Conservation (phyloP, 2,329 filamentous ascomycete species). For the Sporothrix protearum region DNA sequence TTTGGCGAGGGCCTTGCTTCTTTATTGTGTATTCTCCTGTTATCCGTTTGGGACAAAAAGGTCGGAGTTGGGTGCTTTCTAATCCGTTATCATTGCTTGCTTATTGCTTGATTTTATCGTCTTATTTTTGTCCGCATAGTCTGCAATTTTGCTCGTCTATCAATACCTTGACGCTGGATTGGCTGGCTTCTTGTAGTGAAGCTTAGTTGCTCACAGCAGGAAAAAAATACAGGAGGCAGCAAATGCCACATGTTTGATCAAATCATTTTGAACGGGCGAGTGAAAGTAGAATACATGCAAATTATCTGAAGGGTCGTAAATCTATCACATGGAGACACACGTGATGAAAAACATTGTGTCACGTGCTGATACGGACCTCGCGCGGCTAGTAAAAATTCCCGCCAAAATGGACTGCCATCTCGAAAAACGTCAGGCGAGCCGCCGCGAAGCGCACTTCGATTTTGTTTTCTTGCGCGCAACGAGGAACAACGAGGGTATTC, state of each 20-base stretch:
- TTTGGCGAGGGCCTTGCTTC: constrained; percentile 14
- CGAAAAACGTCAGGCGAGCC: constrained; percentile 1
- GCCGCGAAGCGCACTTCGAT: neutral
- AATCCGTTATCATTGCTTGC: neutral
- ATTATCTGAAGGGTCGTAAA: no score
- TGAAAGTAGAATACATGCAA: no score
- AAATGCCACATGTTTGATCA: neutral
- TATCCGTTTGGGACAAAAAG: constrained; percentile 12
- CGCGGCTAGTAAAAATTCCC: neutral
- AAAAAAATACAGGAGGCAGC: neutral
- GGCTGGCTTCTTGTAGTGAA: neutral
- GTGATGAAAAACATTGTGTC: neutral
- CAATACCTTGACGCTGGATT: neutral
- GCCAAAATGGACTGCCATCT: constrained; percentile 6
- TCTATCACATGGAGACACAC: no score
- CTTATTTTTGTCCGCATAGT: constrained; percentile 1
- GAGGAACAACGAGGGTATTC: neutral
- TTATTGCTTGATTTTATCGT: neutral
- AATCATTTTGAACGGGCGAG: neutral
- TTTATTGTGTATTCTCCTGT: neutral
- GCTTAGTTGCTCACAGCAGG: neutral
- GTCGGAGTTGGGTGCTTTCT: constrained; percentile 14
- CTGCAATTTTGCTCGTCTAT: neutral
- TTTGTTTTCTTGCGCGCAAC: neutral
- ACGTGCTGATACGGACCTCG: neutral